These are phyloP conservation scores for Fraxinus paxiana DNA, from an alignment of 305 asterid species.

Conservation along the genomic window DNA sequence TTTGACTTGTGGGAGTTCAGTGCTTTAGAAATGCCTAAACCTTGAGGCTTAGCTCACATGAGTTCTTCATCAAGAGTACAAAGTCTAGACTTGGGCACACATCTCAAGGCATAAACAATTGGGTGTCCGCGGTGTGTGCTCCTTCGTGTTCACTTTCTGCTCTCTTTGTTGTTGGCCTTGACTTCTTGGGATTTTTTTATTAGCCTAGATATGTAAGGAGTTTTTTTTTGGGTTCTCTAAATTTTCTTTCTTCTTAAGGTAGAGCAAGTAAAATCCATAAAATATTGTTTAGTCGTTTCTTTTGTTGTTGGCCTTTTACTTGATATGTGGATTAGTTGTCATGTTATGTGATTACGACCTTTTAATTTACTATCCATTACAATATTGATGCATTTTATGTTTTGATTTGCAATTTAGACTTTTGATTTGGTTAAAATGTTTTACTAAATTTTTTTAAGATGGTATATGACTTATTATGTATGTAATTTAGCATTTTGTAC, in stretches of 20 bases:
- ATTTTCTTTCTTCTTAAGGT: neutral
- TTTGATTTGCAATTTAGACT: neutral
- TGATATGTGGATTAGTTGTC: neutral
- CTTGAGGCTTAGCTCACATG: neutral
- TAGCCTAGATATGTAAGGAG: neutral
- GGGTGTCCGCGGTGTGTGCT: neutral
- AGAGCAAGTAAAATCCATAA: neutral
- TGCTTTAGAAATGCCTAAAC: neutral
- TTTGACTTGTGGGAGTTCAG: neutral
- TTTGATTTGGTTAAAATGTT: neutral
- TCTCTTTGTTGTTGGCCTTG: neutral
- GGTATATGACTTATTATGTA: neutral
- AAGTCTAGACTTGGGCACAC: neutral
- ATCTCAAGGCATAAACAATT: neutral
- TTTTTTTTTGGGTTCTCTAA: neutral
- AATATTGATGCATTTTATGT: neutral
- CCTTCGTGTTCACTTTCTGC: neutral
- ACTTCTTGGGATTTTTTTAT: neutral
- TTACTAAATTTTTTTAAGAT: neutral
- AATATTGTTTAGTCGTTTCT: neutral
- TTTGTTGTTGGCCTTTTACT: neutral
- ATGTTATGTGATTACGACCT: neutral
- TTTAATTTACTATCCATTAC: neutral
- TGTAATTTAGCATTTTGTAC: neutral
- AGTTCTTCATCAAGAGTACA: neutral